A percentile compares a stretch with the other conserved stretches of the same genome.
phyloP scores from a whole-genome alignment of 345 rosid species.

The Carallia brachiata region DNA sequence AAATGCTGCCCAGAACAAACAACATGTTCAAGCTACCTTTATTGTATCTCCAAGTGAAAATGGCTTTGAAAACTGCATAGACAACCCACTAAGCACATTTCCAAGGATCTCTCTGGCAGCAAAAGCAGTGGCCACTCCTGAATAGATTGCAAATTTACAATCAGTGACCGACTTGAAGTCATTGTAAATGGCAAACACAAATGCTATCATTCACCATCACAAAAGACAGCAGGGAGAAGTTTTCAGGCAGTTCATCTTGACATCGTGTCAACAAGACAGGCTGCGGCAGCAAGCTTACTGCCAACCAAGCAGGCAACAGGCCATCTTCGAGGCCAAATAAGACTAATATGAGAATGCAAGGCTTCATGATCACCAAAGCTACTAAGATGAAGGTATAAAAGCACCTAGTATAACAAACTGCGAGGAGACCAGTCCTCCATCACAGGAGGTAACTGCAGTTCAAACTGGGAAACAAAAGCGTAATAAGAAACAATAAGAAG shows the following conservation, averaged over 20 bases:
- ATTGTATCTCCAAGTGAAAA: conserved; percentile 94
- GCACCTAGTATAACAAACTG: not conserved
- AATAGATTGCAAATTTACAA: conserved; percentile 6
- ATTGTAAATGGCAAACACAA: not conserved
- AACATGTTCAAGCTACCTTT: conserved; percentile 51
- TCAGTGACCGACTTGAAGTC: not conserved
- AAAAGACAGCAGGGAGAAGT: not conserved
- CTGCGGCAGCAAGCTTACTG: no score
- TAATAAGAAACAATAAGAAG: not conserved
- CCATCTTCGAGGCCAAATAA: no score
- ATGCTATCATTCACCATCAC: not conserved
- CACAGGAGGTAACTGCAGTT: not conserved
- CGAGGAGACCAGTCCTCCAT: not conserved
- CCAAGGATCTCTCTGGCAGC: conserved; percentile 91
- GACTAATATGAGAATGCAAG: no score
- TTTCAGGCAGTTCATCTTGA: conserved; percentile 5
- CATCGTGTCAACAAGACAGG: not conserved
- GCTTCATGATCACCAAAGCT: no score
- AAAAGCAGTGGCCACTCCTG: conserved; percentile 99
- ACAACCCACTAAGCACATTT: conserved; percentile 86
- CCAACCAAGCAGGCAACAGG: no score
- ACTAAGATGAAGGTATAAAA: no score
- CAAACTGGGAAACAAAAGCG: no score
- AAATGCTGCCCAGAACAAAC: not conserved
- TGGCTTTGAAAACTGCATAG: conserved; percentile 82